phyloP scores from a whole-genome alignment of 2,329 filamentous ascomycete genomes.

The Colletotrichum graminicola region DNA sequence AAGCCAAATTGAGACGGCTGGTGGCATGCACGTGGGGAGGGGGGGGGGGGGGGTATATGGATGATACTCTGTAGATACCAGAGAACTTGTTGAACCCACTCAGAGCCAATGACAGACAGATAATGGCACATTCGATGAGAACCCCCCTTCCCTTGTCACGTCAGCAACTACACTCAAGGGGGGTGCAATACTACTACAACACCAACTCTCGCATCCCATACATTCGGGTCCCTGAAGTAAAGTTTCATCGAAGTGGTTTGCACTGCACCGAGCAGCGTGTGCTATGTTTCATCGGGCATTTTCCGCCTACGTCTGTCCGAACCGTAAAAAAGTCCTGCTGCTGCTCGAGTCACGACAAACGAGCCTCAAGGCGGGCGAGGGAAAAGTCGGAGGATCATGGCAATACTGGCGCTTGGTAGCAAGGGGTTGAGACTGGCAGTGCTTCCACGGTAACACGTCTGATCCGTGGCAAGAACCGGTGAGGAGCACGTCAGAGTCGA shows the following conservation, averaged over 20 bases:
- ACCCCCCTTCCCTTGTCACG: no score
- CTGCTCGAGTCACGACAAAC: constrained; percentile 11
- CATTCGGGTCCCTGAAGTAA: background rate
- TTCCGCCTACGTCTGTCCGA: background rate
- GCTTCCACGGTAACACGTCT: background rate
- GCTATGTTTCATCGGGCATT: no score
- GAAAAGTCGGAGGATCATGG: background rate
- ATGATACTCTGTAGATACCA: background rate
- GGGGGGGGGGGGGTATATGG: no score
- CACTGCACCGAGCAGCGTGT: background rate
- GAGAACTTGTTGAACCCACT: background rate
- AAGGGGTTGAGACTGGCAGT: background rate
- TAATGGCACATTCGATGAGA: no score
- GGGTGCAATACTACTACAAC: background rate
- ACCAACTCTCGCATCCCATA: background rate
- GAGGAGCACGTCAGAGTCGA: background rate
- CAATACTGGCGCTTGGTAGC: background rate
- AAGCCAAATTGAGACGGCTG: constrained; percentile 4
- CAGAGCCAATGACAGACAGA: background rate
- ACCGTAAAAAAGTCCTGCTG: background rate
- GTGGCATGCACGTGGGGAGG: background rate
- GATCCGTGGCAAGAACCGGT: background rate
- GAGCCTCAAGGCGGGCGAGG: background rate
- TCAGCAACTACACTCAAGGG: background rate
- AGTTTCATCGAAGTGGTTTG: background rate